Conservation (phyloP, 2,329 filamentous ascomycete species). For the Plenodomus tracheiphilus region DNA sequence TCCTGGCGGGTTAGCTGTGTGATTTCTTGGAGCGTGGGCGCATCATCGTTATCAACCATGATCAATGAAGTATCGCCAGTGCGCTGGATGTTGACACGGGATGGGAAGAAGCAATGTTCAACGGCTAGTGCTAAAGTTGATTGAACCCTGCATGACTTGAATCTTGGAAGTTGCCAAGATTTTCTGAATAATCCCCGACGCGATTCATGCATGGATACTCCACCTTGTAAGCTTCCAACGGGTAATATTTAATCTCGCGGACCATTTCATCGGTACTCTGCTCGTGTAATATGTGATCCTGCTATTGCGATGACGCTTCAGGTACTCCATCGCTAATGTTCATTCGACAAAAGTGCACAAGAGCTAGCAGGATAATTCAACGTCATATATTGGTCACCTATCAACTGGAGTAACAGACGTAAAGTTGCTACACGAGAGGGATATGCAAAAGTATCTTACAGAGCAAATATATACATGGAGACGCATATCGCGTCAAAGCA, state of each 20-base stretch:
- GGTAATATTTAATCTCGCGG: not conserved
- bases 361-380: no score
- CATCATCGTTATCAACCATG: constrained; percentile 14
- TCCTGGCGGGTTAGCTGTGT: constrained; percentile 26
- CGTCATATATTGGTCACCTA: no score
- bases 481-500: constrained; percentile 2
- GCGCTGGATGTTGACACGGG: not conserved
- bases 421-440: not conserved
- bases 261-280: not conserved
- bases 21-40: constrained; percentile 29
- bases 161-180: no score
- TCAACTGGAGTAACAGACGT: not conserved
- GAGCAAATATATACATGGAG: not conserved
- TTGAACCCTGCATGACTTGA: no score
- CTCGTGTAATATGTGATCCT: not conserved
- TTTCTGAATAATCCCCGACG: no score
- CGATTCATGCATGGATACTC: not conserved
- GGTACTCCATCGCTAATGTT: not conserved
- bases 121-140: not conserved
- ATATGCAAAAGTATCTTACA: not conserved
- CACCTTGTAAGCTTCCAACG: not conserved
- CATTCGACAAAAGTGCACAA: not conserved
- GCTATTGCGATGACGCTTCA: not conserved
- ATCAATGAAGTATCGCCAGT: not conserved
- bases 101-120: not conserved